Percentiles rank a stretch among this genome's conserved stretches.
Conservation (phyloP, 2,329 filamentous ascomycete genomes). For the Kalmusia sp. region DNA sequence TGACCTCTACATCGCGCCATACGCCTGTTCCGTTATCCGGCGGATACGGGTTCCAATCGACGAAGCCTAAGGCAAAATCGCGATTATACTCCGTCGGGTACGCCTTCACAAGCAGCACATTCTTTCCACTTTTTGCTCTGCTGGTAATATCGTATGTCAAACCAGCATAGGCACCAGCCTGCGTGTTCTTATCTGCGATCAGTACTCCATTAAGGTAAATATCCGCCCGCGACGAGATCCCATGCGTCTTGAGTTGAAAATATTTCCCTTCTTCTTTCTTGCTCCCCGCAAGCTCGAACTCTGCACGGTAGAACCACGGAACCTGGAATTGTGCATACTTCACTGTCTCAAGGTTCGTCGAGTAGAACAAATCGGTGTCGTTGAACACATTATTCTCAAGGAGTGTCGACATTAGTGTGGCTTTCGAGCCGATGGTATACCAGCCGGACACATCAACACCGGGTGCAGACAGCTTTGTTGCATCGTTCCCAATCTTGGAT, state of each 20-base stretch:
- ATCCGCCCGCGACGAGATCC: slow-evolving; percentile 67
- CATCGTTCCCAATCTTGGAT: slow-evolving; percentile 16
- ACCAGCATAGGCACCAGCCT: slow-evolving; percentile 65
- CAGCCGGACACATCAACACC: slow-evolving; percentile 57
- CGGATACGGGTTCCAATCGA: slow-evolving; percentile 69
- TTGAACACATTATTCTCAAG: slow-evolving; percentile 61
- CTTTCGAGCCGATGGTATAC: slow-evolving; percentile 59
- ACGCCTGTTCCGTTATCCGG: slow-evolving; percentile 69
- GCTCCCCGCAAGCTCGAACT: slow-evolving; percentile 54
- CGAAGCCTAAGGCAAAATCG: slow-evolving; percentile 66
- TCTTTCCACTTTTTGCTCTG: slow-evolving; percentile 47
- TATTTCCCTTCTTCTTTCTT: slow-evolving; percentile 44
- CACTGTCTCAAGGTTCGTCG: slow-evolving; percentile 56
- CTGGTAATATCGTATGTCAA: slow-evolving; percentile 62
- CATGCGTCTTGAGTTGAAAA: slow-evolving; percentile 63
- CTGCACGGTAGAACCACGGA: slow-evolving; percentile 66
- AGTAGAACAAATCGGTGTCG: slow-evolving; percentile 64
- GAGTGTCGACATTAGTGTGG: slow-evolving; percentile 65
- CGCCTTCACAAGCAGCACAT: slow-evolving; percentile 61
- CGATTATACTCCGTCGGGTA: slow-evolving; percentile 66
- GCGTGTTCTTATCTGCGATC: slow-evolving; percentile 56
- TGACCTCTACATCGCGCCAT: slow-evolving; percentile 66
- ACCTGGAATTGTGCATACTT: slow-evolving; percentile 58
- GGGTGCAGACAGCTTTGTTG: slow-evolving; percentile 21
- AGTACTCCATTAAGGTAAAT: slow-evolving; percentile 65